These are phyloP conservation scores for Rheum nobile DNA, from an alignment of 148 eudicot genomes.

Conservation along the genomic window DNA sequence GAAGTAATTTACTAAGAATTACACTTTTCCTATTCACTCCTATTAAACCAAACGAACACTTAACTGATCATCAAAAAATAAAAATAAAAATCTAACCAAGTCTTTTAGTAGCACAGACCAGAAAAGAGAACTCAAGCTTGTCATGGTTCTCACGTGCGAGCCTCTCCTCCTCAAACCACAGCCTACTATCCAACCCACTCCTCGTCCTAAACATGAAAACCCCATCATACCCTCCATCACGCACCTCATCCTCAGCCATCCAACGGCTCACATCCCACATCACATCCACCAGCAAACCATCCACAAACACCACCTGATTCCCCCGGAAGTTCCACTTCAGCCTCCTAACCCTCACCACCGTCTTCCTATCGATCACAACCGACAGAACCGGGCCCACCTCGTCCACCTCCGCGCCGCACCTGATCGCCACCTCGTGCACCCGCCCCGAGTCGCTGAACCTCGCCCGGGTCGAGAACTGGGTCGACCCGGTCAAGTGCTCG, in stretches of 20 bases:
- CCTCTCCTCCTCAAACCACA: constrained; percentile 76
- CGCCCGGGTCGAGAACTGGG: constrained; percentile 28
- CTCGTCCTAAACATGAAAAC: constrained; percentile 79
- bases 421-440: constrained; percentile 46
- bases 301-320: constrained; percentile 47
- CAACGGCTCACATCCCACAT: constrained; percentile 60
- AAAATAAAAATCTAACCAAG: neutral
- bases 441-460: constrained; percentile 33
- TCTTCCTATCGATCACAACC: constrained; percentile 42
- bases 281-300: constrained; percentile 48
- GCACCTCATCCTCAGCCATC: constrained; percentile 8
- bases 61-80: too few species aligned
- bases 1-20: too few species aligned
- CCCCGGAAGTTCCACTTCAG: constrained; percentile 61
- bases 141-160: constrained; percentile 29
- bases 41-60: too few species aligned
- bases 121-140: constrained; percentile 49
- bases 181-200: constrained; percentile 78
- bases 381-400: constrained; percentile 35
- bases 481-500: constrained; percentile 37
- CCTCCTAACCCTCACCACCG: constrained; percentile 40
- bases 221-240: constrained; percentile 18
- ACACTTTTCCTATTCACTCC: too few species aligned
- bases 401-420: constrained; percentile 14
- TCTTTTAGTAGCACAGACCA: constrained; percentile 58